phyloP scores from a whole-genome alignment of 129 eudicot genomes.

The Mikania micrantha region DNA sequence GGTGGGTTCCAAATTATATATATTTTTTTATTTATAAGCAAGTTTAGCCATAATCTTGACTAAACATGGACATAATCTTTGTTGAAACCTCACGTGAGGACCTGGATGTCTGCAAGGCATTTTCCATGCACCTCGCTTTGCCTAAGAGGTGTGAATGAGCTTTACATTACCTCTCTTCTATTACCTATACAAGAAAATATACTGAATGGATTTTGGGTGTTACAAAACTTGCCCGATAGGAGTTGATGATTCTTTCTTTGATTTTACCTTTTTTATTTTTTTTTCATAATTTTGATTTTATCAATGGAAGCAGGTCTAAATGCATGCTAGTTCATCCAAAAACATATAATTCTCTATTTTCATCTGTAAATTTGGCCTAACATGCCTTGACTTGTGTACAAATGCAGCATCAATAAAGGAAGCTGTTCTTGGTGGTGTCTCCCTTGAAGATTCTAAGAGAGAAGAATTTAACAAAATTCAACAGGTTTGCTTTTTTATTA shows the following conservation, averaged over 20 bases:
- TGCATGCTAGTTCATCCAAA: not conserved
- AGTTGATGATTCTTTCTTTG: not conserved
- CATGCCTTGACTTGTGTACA: constrained; percentile 12
- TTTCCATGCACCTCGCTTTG: too few species aligned
- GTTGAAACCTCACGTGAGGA: too few species aligned
- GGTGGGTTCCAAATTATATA: too few species aligned
- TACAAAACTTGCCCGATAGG: not conserved
- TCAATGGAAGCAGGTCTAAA: constrained; percentile 12
- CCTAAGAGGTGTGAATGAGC: not conserved
- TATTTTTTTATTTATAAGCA: too few species aligned
- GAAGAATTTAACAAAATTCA: constrained; percentile 81
- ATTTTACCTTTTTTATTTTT: constrained; percentile 1
- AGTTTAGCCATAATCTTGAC: too few species aligned
- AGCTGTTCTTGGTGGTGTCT: constrained; percentile 89
- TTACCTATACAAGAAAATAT: not conserved
- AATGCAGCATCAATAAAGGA: constrained; percentile 84
- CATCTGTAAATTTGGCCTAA: constrained; percentile 2
- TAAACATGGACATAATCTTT: too few species aligned
- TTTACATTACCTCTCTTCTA: not conserved
- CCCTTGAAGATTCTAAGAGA: constrained; percentile 90
- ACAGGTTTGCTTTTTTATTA: constrained; percentile 47
- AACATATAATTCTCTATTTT: not conserved
- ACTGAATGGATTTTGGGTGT: not conserved
- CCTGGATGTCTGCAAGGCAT: too few species aligned
- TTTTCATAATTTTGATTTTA: not conserved